A percentile compares a stretch with the other conserved stretches of the same genome.
These are phyloP conservation scores for Wickerhamomyces xylosicus DNA, from an alignment of 805 yeast species.

Conservation along the genomic window DNA sequence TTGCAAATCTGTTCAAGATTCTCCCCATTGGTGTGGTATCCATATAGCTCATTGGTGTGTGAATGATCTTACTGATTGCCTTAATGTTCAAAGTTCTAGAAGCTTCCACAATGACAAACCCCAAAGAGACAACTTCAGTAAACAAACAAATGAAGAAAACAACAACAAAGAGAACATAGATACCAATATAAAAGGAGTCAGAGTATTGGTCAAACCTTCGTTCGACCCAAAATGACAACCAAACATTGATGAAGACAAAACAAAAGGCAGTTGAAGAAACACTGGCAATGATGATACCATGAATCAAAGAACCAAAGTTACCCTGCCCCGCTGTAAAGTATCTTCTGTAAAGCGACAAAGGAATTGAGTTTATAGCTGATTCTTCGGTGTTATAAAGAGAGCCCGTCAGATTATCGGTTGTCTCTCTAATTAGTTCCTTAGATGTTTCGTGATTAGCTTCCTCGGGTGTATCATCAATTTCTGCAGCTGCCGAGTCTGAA, in stretches of 20 bases:
- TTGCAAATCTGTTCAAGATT: constrained; percentile 74
- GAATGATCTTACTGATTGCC: constrained; percentile 51
- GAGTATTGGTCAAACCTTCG: constrained; percentile 35
- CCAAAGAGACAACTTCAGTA: constrained; percentile 30
- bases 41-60: constrained; percentile 74
- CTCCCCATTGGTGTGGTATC: constrained; percentile 88
- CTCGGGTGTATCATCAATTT: too few species aligned
- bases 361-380: constrained; percentile 28
- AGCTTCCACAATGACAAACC: constrained; percentile 41
- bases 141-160: constrained; percentile 45
- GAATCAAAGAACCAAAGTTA: too few species aligned
- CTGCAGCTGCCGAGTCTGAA: too few species aligned
- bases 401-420: too few species aligned
- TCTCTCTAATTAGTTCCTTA: too few species aligned
- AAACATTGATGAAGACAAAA: constrained; percentile 61
- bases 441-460: too few species aligned
- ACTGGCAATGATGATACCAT: too few species aligned
- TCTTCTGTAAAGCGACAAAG: constrained; percentile 22
- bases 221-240: constrained; percentile 79
- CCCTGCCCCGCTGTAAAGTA: constrained; percentile 24
- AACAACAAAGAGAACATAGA: too few species aligned
- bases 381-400: too few species aligned
- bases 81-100: constrained; percentile 45
- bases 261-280: too few species aligned
- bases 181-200: constrained; percentile 59